A percentile compares a stretch with the other conserved stretches of the same genome.
Evolutionary conservation across 2,329 filamentous ascomycete species (phyloP).

Genomic region (Cladobotryum mycophilum): DNA sequence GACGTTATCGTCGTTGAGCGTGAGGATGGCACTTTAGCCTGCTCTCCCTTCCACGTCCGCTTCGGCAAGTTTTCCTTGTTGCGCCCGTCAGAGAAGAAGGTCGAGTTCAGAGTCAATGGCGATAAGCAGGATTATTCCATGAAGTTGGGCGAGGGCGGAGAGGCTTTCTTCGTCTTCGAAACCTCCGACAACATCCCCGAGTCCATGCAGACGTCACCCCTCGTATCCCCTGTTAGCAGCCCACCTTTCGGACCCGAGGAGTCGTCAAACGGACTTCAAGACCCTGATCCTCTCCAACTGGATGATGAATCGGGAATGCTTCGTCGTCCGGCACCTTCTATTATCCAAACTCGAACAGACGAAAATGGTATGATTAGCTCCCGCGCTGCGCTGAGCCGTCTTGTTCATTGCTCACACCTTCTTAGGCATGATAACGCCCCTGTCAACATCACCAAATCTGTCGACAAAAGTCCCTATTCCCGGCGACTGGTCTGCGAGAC

Average conservation of each 20-base stretch:
- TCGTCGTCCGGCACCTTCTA: slow-evolving; percentile 39
- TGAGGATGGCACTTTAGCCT: slow-evolving; percentile 81
- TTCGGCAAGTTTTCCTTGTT: slow-evolving; percentile 98
- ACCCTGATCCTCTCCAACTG: slow-evolving; percentile 65
- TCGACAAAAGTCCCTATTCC: slow-evolving; percentile 39
- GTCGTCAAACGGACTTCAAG: slow-evolving; percentile 42
- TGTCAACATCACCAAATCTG: slow-evolving; percentile 48
- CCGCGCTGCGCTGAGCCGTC: background rate
- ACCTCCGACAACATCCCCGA: slow-evolving; percentile 89
- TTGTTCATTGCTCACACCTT: slow-evolving; percentile 3
- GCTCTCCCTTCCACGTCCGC: slow-evolving; percentile 96
- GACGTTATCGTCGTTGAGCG: slow-evolving; percentile 98
- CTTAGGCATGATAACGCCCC: slow-evolving; percentile 45
- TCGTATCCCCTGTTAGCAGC: slow-evolving; percentile 84
- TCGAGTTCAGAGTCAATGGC: slow-evolving; percentile 94
- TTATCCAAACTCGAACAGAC: slow-evolving; percentile 28
- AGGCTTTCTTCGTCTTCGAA: slow-evolving; percentile 98
- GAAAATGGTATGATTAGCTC: slow-evolving; percentile 24
- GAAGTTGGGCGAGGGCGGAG: slow-evolving; percentile 95
- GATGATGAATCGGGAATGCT: slow-evolving; percentile 37
- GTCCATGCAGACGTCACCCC: slow-evolving; percentile 86
- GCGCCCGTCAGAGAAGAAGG: slow-evolving; percentile 95
- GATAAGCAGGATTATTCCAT: slow-evolving; percentile 89
- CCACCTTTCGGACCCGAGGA: slow-evolving; percentile 53
- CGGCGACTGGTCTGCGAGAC: slow-evolving; percentile 44